These are phyloP conservation scores for Mucor sp. DNA, from an alignment of 371 early-diverging fungal genomes.

Conservation along the genomic window DNA sequence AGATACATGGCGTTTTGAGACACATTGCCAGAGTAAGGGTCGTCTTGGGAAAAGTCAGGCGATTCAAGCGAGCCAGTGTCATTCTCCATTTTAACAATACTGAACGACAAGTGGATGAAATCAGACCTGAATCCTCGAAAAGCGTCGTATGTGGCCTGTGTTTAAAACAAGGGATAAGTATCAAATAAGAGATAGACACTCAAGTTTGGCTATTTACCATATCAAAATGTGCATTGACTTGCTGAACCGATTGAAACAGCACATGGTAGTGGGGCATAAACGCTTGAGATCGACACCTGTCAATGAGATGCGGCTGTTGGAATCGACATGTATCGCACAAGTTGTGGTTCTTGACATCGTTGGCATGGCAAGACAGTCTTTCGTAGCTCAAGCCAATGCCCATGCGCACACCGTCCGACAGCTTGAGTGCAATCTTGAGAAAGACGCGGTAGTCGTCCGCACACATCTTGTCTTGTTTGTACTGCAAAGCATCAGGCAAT, in stretches of 20 bases:
- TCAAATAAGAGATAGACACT: too few species aligned
- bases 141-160: slow-evolving; percentile 55
- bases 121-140: slow-evolving; percentile 69
- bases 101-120: slow-evolving; percentile 62
- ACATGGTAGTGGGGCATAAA: slow-evolving; percentile 51
- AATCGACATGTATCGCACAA: background rate
- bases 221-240: slow-evolving; percentile 25
- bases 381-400: slow-evolving; percentile 51
- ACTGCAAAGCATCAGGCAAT: slow-evolving; percentile 7
- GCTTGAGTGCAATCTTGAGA: slow-evolving; percentile 40
- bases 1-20: slow-evolving; percentile 46
- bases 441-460: slow-evolving; percentile 10
- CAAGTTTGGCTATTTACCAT: too few species aligned
- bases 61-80: background rate
- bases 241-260: slow-evolving; percentile 36
- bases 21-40: background rate
- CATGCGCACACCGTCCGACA: slow-evolving; percentile 50
- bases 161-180: too few species aligned
- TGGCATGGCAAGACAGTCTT: slow-evolving; percentile 4
- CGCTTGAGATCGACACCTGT: slow-evolving; percentile 12
- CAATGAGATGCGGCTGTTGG: slow-evolving; percentile 1
- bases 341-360: background rate
- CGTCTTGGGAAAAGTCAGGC: background rate
- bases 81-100: slow-evolving; percentile 34
- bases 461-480: background rate